Evolutionary conservation across 192 early-diverging fungal species (phyloP).

Genomic region (Backusella parvicylindrica): DNA sequence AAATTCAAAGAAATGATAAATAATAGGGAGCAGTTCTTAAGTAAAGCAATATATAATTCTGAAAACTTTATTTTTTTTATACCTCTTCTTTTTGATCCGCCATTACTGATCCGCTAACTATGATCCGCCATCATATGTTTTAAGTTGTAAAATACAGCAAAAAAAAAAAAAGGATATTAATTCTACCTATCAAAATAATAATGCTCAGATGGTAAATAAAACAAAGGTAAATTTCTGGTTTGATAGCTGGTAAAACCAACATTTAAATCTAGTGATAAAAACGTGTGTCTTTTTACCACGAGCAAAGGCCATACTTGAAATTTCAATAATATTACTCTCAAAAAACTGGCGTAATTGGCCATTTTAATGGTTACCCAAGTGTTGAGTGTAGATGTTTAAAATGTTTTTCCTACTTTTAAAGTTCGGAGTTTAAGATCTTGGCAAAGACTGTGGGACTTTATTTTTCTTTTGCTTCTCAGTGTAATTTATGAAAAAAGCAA

Average conservation of each 20-base stretch:
- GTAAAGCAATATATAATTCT: not conserved
- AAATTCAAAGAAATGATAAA: not conserved
- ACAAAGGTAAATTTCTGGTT: not conserved
- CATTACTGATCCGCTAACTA: not conserved
- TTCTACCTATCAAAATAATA: not conserved
- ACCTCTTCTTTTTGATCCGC: not conserved
- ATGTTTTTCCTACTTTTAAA: not conserved
- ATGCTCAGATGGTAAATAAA: not conserved
- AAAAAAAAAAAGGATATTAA: not conserved
- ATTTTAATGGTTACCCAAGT: not conserved
- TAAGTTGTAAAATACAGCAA: not conserved
- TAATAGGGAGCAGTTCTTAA: not conserved
- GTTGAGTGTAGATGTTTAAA: not conserved
- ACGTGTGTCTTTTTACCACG: not conserved
- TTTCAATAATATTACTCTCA: not conserved
- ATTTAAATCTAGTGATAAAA: not conserved
- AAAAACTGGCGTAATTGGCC: not conserved
- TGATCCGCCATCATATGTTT: not conserved
- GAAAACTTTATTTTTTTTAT: not conserved
- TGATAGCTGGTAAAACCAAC: not conserved
- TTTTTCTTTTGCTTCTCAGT: not conserved
- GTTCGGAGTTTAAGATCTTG: not conserved
- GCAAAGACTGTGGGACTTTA: not conserved
- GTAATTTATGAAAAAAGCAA: not conserved
- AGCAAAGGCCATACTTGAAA: not conserved